Conservation (phyloP, 805 yeast genomes). For the Wickerhamomyces bovis region DNA sequence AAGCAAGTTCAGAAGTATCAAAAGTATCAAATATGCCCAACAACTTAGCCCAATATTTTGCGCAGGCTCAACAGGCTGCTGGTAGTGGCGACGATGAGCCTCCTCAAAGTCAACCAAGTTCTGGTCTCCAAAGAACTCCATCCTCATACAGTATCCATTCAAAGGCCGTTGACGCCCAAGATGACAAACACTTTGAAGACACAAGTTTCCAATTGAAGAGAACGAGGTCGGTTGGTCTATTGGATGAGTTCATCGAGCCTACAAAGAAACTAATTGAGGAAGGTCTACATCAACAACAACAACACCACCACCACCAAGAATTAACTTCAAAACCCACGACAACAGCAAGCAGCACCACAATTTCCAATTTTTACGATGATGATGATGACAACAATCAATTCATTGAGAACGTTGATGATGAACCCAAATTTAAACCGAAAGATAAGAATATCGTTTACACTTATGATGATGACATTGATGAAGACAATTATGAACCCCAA, state of each 20-base stretch:
- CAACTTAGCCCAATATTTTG: conserved; percentile 19
- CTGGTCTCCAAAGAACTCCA: not conserved
- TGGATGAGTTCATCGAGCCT: conserved; percentile 62
- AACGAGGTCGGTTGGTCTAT: conserved; percentile 75
- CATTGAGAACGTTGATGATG: conserved; percentile 19
- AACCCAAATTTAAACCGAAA: conserved; percentile 8
- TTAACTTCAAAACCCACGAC: not conserved
- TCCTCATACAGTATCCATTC: conserved; percentile 16
- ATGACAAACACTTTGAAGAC: conserved; percentile 62
- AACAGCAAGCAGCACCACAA: not conserved
- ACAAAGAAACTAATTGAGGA: conserved; percentile 33
- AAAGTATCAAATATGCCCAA: conserved; percentile 1
- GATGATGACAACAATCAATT: conserved; percentile 16
- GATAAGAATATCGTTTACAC: conserved; percentile 15
- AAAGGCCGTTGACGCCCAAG: conserved; percentile 57
- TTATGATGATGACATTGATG: conserved; percentile 15
- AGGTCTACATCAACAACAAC: conserved; percentile 14
- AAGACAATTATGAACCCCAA: not conserved
- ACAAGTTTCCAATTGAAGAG: conserved; percentile 72
- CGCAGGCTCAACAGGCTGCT: conserved; percentile 7
- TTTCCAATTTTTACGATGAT: conserved; percentile 2
- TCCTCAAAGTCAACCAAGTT: not conserved
- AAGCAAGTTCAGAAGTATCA: too few species aligned
- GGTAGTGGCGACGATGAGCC: conserved; percentile 3
- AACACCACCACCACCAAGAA: conserved; percentile 1